A percentile compares a stretch with the other conserved stretches of the same genome.
Evolutionary conservation across 2,329 filamentous ascomycete species (phyloP).

Genomic region (Sarocladium brachiariae): DNA sequence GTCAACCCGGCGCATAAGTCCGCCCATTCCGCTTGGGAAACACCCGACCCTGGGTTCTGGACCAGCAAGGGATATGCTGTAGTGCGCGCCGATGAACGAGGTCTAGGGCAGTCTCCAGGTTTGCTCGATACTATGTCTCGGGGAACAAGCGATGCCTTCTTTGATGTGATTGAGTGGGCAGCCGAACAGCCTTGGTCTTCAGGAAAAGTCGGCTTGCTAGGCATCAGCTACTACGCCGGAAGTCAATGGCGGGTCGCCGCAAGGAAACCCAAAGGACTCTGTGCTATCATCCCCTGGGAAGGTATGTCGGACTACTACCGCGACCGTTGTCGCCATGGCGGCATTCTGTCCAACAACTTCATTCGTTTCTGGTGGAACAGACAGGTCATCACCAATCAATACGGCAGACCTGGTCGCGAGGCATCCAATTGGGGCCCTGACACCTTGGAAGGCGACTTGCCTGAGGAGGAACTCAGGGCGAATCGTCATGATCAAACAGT

Average conservation of each 20-base stretch:
- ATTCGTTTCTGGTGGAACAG: slow-evolving; percentile 58
- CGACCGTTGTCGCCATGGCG: slow-evolving; percentile 54
- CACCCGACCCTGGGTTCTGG: slow-evolving; percentile 51
- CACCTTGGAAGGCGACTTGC: slow-evolving; percentile 52
- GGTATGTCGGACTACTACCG: slow-evolving; percentile 49
- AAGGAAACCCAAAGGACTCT: slow-evolving; percentile 34
- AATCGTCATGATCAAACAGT: slow-evolving; percentile 42
- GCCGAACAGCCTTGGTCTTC: slow-evolving; percentile 38
- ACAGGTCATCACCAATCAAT: slow-evolving; percentile 62
- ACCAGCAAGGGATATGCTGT: slow-evolving; percentile 46
- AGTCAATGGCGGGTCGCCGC: slow-evolving; percentile 42
- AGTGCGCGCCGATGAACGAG: slow-evolving; percentile 45
- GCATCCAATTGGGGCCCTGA: slow-evolving; percentile 47
- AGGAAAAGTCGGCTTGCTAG: slow-evolving; percentile 40
- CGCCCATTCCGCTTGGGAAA: slow-evolving; percentile 51
- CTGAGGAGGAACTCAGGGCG: slow-evolving; percentile 40
- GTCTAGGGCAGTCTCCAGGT: slow-evolving; percentile 40
- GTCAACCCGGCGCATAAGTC: slow-evolving; percentile 48
- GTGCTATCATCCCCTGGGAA: slow-evolving; percentile 43
- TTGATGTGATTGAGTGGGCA: slow-evolving; percentile 43
- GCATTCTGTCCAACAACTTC: slow-evolving; percentile 49
- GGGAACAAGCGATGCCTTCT: slow-evolving; percentile 40
- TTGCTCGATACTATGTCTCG: slow-evolving; percentile 42
- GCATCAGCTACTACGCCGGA: slow-evolving; percentile 38
- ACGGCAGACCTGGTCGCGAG: slow-evolving; percentile 46